Evolutionary conservation across 371 early-diverging fungal species (phyloP), one percentile per base, ranked within the genome.

Genomic region (Syncephalastrum contaminatum): DNA sequence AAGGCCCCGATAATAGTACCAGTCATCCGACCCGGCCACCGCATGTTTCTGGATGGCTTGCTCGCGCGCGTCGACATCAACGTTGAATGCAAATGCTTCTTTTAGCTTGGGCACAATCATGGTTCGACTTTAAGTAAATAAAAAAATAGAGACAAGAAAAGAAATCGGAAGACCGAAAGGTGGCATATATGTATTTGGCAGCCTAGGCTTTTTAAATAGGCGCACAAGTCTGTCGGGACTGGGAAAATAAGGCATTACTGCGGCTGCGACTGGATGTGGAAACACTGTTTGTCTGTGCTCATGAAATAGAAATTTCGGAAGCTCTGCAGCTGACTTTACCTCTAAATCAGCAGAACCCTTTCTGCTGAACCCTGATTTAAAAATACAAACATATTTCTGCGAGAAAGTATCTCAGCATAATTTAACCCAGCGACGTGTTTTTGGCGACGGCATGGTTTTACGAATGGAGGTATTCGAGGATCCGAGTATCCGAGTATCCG

Each of bases 1-100:
- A 3, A 77, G 67, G 5, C 74, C 72, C 7, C 56, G 53, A 48
- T 70, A 77, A 16, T 74, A 74, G 13, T 47, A 61, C 30, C 64
- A 67, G 21, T 77, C 74, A n/a, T 63, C 51, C 0, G 72, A 63
- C 10, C 63, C 68, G 14, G 56, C 43, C 0, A 63, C 48, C 19
- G 72, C 60, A 16, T 54, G 41, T 48, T 63, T 54, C 14, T 47
- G 21, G 27, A 63, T 42, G 8, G 48, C 56, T 43, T 60, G 30
- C 47, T 58, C 40, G 24, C 65, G 60, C 13, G 40, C 60, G 19
- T 40, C 57, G 4, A 51, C n/a, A 19, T 53, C 51, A 7, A n/a
- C 24, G n/a, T 55, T 60, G 41, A 65, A 45, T 3, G 65, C 65
- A 47, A 55, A 65, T 2, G 40, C 41, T 51, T 65, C 65, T 53